phyloP scores from a whole-genome alignment of 139 green algal genomes.

The Chlamydomonas urium region DNA sequence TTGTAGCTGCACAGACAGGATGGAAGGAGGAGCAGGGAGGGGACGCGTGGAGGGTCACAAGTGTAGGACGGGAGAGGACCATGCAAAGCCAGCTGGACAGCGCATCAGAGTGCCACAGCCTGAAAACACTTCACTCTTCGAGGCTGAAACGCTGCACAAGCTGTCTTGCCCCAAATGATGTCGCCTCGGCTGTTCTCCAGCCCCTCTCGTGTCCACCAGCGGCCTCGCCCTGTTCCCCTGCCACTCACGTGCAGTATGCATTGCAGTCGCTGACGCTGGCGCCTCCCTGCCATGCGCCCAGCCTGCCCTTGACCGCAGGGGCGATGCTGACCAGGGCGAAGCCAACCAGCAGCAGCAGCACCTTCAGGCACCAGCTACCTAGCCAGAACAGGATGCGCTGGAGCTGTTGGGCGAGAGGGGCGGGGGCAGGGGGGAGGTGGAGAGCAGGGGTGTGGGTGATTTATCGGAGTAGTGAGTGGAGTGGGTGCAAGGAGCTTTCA shows the following conservation, averaged over 20 bases:
- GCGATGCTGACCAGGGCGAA: constrained; percentile 39
- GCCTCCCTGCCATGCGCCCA: constrained; percentile 7
- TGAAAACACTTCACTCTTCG: not conserved
- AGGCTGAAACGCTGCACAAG: too few species aligned
- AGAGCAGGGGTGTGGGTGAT: too few species aligned
- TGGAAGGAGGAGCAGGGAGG: not conserved
- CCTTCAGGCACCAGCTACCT: constrained; percentile 19
- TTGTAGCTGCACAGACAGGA: not conserved
- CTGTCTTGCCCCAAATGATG: too few species aligned
- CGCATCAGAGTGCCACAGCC: not conserved
- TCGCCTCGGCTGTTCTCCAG: too few species aligned
- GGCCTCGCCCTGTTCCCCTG: too few species aligned
- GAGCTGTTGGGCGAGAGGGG: too few species aligned
- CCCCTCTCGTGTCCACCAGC: too few species aligned
- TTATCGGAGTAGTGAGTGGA: too few species aligned
- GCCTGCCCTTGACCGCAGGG: constrained; percentile 28
- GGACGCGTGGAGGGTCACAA: not conserved
- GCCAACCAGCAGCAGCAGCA: constrained; percentile 29
- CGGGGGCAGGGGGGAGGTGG: too few species aligned
- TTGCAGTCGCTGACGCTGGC: not conserved
- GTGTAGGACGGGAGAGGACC: not conserved
- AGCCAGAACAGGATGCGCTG: not conserved
- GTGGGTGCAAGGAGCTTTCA: too few species aligned
- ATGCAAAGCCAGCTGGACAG: not conserved
- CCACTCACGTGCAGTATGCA: constrained; percentile 13